Evolutionary conservation across 345 rosid species (phyloP), one percentile per base, ranked within the genome.

Genomic region (Aethionema arabicum): DNA sequence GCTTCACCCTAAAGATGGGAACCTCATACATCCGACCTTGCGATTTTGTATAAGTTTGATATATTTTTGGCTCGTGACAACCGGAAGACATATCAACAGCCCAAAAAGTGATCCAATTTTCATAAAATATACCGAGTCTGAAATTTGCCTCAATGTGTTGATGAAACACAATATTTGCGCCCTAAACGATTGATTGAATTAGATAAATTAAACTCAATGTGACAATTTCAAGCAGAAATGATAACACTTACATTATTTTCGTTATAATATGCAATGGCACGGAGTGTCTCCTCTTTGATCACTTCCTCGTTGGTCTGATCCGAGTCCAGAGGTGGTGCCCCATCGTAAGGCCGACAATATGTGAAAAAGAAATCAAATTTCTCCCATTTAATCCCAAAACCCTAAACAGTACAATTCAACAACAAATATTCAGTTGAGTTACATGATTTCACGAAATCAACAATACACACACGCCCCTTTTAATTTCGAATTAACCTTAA

Each of bases 41-140:
- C 32, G 29, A 15, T 32, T 21, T 32, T 32, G 35, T 5, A 45
- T 46, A 1, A 0, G 15, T 50, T 59, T 57, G 62, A 41, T 57
- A 57, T 36, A 57, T 30, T 30, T 41, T 30, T 0, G 49, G 3
- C 6, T 29, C 31, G 9, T 30, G 32, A 59, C 2, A 3, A 2
- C 14, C 2, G 21, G 67, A 31, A 16, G 33, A 11, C 67, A 14
- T 51, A 14, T 62, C 67, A 4, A 2, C n/a, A 50, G 58, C 67
- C 56, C 67, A 50, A 39, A 50, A 50, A 2, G 67, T 38, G 32
- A 62, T 2, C 40, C 58, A 50, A 5, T 14, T 38, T 21, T 21
- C 27, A 32, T 9, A 2, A 31, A 62, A 7, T 39, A 47, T 48
- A 39, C 0, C 0, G 10, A 0, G 4, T 9, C 2, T 11, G 13